phyloP scores from a whole-genome alignment of 768 basidiomycete species.

The Lactarius psammicola region DNA sequence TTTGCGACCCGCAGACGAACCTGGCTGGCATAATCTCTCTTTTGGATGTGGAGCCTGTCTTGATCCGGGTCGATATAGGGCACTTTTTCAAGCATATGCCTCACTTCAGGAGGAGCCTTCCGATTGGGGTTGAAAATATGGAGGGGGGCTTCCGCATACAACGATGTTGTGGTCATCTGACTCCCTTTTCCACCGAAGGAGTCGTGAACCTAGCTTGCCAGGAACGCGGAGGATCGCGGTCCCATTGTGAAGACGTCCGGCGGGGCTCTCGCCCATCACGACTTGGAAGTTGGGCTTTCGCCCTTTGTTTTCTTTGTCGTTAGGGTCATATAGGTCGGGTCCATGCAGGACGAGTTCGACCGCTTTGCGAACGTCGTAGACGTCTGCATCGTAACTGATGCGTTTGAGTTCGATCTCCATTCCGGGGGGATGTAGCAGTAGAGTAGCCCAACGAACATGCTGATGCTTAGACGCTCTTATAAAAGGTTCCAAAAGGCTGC shows the following conservation, averaged over 20 bases:
- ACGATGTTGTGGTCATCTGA: slow-evolving; percentile 33
- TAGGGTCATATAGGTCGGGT: slow-evolving; percentile 42
- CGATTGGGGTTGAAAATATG: slow-evolving; percentile 22
- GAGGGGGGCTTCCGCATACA: slow-evolving; percentile 31
- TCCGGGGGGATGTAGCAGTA: background rate
- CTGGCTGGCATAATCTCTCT: slow-evolving; percentile 40
- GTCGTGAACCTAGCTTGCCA: slow-evolving; percentile 42
- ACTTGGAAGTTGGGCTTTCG: slow-evolving; percentile 59
- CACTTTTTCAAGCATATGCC: slow-evolving; percentile 34
- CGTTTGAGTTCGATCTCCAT: slow-evolving; percentile 45
- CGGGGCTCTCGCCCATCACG: slow-evolving; percentile 46
- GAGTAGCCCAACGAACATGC: background rate
- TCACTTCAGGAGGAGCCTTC: slow-evolving; percentile 13
- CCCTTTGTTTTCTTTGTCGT: slow-evolving; percentile 34
- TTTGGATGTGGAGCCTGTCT: slow-evolving; percentile 30
- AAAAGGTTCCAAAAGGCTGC: background rate
- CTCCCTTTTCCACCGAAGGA: slow-evolving; percentile 44
- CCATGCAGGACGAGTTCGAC: slow-evolving; percentile 60
- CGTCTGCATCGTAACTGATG: slow-evolving; percentile 41
- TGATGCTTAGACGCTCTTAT: background rate
- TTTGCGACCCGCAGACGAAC: slow-evolving; percentile 51
- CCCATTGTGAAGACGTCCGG: slow-evolving; percentile 58
- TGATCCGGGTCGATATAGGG: slow-evolving; percentile 35
- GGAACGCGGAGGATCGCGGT: slow-evolving; percentile 39
- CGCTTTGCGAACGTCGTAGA: slow-evolving; percentile 56